phyloP scores from a whole-genome alignment of 495 filamentous ascomycete species.

The Chaetomium cochliodes region DNA sequence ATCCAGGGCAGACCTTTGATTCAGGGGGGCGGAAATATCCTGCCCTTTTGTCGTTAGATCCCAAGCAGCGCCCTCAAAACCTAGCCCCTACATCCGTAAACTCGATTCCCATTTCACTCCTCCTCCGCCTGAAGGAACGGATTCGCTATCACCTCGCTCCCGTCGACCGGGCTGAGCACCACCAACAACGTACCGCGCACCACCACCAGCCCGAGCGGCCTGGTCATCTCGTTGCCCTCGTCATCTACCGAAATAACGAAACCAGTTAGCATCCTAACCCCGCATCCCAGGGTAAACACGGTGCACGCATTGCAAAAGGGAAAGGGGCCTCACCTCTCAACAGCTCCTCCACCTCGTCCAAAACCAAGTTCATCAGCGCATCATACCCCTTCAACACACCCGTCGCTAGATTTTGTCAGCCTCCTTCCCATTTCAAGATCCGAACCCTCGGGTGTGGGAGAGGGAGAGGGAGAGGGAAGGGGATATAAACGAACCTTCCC shows the following conservation, averaged over 20 bases:
- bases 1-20: not conserved
- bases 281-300: not conserved
- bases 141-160: slow-evolving; percentile 93
- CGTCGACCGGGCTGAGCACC: slow-evolving; percentile 87
- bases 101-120: not conserved
- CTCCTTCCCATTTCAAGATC: no score
- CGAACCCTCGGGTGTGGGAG: no score
- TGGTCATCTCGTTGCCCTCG: slow-evolving; percentile 80
- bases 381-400: slow-evolving; percentile 93
- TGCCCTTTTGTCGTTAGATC: not conserved
- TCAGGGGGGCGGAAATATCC: not conserved
- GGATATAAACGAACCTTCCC: slow-evolving; percentile 73
- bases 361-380: slow-evolving; percentile 93
- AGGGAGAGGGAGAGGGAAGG: no score
- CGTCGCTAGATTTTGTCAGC: slow-evolving; percentile 55
- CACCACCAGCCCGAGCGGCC: slow-evolving; percentile 85
- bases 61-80: not conserved
- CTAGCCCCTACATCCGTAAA: not conserved
- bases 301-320: not conserved
- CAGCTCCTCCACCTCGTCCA: slow-evolving; percentile 89
- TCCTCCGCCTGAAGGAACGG: slow-evolving; percentile 69
- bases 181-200: slow-evolving; percentile 90
- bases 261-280: not conserved
- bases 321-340: slow-evolving; percentile 62
- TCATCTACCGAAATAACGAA: slow-evolving; percentile 61